A percentile compares a stretch with the other conserved stretches of the same genome.
These are phyloP conservation scores for Colletotrichum higginsianum DNA, from an alignment of 2,329 filamentous ascomycete genomes.

Conservation along the genomic window DNA sequence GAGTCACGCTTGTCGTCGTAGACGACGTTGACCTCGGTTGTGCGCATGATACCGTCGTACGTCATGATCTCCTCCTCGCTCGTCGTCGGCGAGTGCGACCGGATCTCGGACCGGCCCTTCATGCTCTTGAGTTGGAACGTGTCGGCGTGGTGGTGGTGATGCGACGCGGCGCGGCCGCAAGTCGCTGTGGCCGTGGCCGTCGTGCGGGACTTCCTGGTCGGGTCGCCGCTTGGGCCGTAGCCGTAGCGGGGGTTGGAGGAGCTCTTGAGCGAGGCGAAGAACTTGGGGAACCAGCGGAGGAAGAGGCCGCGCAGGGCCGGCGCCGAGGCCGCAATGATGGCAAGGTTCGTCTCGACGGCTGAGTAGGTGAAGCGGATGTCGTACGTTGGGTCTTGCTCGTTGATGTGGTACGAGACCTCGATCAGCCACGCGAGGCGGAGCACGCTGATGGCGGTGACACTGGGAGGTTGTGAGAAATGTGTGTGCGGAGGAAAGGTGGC, in stretches of 20 bases:
- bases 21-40: slow-evolving; percentile 33
- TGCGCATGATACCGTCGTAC: slow-evolving; percentile 55
- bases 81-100: slow-evolving; percentile 51
- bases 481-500: neutral
- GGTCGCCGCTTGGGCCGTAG: slow-evolving; percentile 31
- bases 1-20: slow-evolving; percentile 29
- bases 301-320: slow-evolving; percentile 57
- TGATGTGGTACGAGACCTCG: slow-evolving; percentile 34
- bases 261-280: slow-evolving; percentile 45
- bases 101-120: slow-evolving; percentile 53
- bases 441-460: slow-evolving; percentile 37
- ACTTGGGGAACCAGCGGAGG: slow-evolving; percentile 47
- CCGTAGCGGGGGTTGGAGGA: slow-evolving; percentile 39
- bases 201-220: slow-evolving; percentile 15
- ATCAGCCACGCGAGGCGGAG: slow-evolving; percentile 35
- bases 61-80: slow-evolving; percentile 60
- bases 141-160: slow-evolving; percentile 12
- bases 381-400: slow-evolving; percentile 47
- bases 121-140: slow-evolving; percentile 41
- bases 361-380: slow-evolving; percentile 50
- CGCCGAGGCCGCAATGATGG: slow-evolving; percentile 55
- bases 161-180: slow-evolving; percentile 10
- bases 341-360: slow-evolving; percentile 55
- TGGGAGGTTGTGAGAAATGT: slow-evolving; percentile 16
- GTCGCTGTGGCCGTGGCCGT: slow-evolving; percentile 22